Percentiles rank a stretch among this genome's conserved stretches.
Evolutionary conservation across 164 flowering plant species (phyloP).

Genomic region (Malania oleifera): DNA sequence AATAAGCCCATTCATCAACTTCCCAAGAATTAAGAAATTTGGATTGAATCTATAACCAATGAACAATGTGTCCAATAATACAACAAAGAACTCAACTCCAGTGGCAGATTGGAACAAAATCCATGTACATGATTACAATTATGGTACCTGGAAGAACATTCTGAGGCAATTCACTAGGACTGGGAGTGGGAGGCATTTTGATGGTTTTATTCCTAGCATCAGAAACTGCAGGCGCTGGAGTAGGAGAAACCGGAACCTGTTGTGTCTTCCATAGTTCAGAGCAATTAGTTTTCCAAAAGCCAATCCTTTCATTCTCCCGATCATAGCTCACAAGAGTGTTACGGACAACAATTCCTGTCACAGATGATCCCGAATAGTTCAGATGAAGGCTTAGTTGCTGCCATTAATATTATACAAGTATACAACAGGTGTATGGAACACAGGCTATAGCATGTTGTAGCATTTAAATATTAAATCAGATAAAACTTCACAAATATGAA

Average conservation of each 20-base stretch:
- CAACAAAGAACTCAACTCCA: neutral
- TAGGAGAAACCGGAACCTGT: constrained; percentile 34
- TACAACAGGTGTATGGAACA: too few relatives aligned
- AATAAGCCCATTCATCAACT: neutral
- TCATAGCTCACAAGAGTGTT: constrained; percentile 94
- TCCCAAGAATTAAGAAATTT: neutral
- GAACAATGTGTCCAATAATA: neutral
- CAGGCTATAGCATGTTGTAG: too few relatives aligned
- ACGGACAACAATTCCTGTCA: constrained; percentile 84
- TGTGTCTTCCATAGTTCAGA: constrained; percentile 82
- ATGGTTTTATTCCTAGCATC: constrained; percentile 25
- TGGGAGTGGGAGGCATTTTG: constrained; percentile 31
- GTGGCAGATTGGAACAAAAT: too few relatives aligned
- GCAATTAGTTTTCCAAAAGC: constrained; percentile 97
- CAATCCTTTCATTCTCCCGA: constrained; percentile 74
- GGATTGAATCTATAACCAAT: neutral
- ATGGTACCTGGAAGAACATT: constrained; percentile 33
- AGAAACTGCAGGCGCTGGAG: constrained; percentile 38
- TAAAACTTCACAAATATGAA: neutral
- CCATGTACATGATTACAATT: neutral
- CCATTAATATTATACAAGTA: neutral
- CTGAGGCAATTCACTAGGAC: constrained; percentile 38
- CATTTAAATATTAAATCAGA: constrained; percentile 2
- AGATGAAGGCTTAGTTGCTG: neutral
- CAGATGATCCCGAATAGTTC: too few relatives aligned